Evolutionary conservation across 1,284 basidiomycete species (phyloP).

Genomic region (Papiliotrema fonsecae): DNA sequence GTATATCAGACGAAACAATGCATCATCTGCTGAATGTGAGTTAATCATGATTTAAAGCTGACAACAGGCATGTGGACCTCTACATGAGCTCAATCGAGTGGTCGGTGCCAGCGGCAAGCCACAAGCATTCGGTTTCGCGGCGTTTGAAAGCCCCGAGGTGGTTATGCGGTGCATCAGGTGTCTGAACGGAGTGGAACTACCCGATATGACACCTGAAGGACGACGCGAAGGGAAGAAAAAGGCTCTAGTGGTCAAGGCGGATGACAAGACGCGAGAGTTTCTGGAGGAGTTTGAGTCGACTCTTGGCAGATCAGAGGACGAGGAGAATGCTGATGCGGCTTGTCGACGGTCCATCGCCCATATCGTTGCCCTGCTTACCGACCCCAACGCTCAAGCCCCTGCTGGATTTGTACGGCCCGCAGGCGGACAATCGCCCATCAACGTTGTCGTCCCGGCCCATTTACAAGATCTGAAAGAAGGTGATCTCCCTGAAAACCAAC

Average conservation of each 20-base stretch:
- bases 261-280: constrained; percentile 84
- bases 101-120: constrained; percentile 84
- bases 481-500: constrained; percentile 90
- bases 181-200: constrained; percentile 78
- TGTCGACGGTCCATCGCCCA: constrained; percentile 41
- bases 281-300: constrained; percentile 76
- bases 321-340: constrained; percentile 43
- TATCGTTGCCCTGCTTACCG: constrained; percentile 42
- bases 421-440: constrained; percentile 42
- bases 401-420: constrained; percentile 55
- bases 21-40: constrained; percentile 71
- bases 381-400: constrained; percentile 43
- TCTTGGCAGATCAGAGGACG: constrained; percentile 65
- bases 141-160: constrained; percentile 82
- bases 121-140: constrained; percentile 91
- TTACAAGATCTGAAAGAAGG: constrained; percentile 91
- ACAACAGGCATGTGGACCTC: constrained; percentile 72
- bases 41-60: constrained; percentile 14
- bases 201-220: constrained; percentile 61
- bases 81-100: constrained; percentile 82
- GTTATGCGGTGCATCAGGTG: constrained; percentile 74
- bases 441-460: constrained; percentile 79
- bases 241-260: constrained; percentile 83
- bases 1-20: constrained; percentile 71
- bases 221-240: constrained; percentile 68